Evolutionary conservation across 1,139 yeast species (phyloP).

Genomic region (Groenewaldozyma sp.): DNA sequence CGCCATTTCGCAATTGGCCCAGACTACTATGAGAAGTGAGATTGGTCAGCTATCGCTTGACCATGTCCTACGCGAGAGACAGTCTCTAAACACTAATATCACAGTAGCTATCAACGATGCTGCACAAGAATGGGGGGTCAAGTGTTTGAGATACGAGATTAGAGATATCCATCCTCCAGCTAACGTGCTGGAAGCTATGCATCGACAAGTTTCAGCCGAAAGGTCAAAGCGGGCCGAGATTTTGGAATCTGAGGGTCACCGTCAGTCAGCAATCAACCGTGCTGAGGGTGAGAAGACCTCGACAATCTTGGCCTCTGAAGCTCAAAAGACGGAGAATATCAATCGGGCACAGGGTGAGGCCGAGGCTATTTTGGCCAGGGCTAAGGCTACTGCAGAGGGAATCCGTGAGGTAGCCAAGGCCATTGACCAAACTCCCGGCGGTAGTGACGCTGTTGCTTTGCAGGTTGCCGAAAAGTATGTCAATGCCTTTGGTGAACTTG

Average conservation of each 20-base stretch:
- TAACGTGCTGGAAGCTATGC: conserved; percentile 86
- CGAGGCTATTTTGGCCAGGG: conserved; percentile 54
- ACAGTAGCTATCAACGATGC: conserved; percentile 78
- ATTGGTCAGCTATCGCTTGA: conserved; percentile 77
- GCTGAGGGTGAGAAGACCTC: conserved; percentile 76
- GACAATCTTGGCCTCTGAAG: conserved; percentile 63
- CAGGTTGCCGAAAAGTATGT: conserved; percentile 81
- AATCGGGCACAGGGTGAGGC: conserved; percentile 65
- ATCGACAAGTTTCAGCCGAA: conserved; percentile 80
- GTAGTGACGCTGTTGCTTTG: conserved; percentile 63
- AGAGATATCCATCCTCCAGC: conserved; percentile 83
- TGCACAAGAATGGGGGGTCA: conserved; percentile 78
- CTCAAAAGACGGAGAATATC: conserved; percentile 50
- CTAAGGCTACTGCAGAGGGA: conserved; percentile 73
- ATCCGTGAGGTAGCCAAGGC: conserved; percentile 57
- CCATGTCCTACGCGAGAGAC: conserved; percentile 68
- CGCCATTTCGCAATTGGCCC: conserved; percentile 79
- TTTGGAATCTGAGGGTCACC: conserved; percentile 75
- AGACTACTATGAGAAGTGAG: conserved; percentile 84
- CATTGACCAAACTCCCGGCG: conserved; percentile 58
- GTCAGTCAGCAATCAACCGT: conserved; percentile 68
- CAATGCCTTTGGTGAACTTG: conserved; percentile 71
- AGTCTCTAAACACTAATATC: conserved; percentile 59
- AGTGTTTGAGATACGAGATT: conserved; percentile 77
- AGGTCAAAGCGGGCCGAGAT: conserved; percentile 81